Conservation (phyloP, 805 yeast genomes). For the Lipomyces sp. region DNA sequence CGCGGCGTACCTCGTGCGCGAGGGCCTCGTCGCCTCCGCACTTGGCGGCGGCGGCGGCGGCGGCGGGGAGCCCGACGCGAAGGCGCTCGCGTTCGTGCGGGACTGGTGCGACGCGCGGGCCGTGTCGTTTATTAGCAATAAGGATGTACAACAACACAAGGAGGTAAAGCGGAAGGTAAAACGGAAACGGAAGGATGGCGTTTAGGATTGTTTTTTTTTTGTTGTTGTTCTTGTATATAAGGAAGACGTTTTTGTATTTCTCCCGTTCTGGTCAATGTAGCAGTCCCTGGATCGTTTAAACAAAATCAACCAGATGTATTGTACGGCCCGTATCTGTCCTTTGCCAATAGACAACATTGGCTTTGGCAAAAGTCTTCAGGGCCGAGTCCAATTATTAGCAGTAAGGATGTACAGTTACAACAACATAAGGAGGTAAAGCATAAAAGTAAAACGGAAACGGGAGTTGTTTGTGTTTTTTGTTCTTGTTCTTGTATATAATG, state of each 20-base stretch:
- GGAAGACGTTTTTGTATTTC: no score
- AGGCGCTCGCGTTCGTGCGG: slow-evolving; percentile 2
- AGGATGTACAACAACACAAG: slow-evolving; percentile 2
- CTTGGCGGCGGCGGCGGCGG: neutral
- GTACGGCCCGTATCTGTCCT: slow-evolving; percentile 33
- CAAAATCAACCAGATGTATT: no score
- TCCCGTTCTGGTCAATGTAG: no score
- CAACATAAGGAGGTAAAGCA: slow-evolving; percentile 1
- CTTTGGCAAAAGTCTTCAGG: no score
- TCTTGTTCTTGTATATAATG: no score
- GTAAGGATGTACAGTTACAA: slow-evolving; percentile 4
- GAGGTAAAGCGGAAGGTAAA: neutral
- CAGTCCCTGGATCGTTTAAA: neutral
- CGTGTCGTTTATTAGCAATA: slow-evolving; percentile 13
- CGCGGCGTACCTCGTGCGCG: slow-evolving; percentile 8
- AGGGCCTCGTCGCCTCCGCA: slow-evolving; percentile 2
- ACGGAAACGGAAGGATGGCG: neutral
- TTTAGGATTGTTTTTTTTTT: no score
- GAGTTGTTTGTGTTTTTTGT: no score
- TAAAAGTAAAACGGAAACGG: neutral
- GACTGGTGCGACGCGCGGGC: slow-evolving; percentile 27
- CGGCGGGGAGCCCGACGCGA: neutral
- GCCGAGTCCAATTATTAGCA: no score
- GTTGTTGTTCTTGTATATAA: no score
- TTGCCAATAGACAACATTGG: slow-evolving; percentile 15